Base-by-base conservation (phyloP, 176 grass and related monocot genomes). In the Triticum timopheevii region DNA sequence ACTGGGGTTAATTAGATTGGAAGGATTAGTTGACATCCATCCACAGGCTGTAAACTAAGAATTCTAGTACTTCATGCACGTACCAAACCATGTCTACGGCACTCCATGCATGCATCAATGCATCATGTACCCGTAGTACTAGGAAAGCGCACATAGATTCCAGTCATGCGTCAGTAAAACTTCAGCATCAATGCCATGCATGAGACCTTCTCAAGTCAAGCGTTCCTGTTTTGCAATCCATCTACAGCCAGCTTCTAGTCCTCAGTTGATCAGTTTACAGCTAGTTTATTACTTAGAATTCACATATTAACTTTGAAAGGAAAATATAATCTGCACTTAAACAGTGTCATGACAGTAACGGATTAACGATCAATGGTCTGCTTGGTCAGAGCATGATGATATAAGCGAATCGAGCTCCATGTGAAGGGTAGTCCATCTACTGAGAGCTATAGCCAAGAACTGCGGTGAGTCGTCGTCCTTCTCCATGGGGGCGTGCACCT, bases 21-120 rank as follows among this genome's bases (percentile, higher is more conserved):
- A 91, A 91, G 89, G 85, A 87, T 91, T 50, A 71, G 85, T 91
- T 91, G 89, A 87, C 89, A 91, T 91, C 47, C 68, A 79, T 28
- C 76, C 7, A 17, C 30, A 39, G 13, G 39, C 8, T 83, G 54
- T 85, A 82, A 78, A 83, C 36, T 84, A 89, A 22, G 68, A 81
- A 39, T 44, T 91, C 12, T 24, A 76, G 82, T 75, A 24, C 27
- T 61, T 83, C 24, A 8, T 44, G 33, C 47, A 76, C 10, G 23
- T 27, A 61, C 67, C 39, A 24, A 83, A 78, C 17, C 42, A 68
- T 16, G 39, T 75, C 66, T 44, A 38, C 27, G 59, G 13, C 27
- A 81, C 10, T 36, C 15, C 50, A 80, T 69, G 65, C 65, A 20
- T 50, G 47, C 45, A 49, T 49, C 45, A 49, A 49, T 49, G 45